Evolutionary conservation across 306 rosid species (phyloP).

Genomic region (Quercus gilva): DNA sequence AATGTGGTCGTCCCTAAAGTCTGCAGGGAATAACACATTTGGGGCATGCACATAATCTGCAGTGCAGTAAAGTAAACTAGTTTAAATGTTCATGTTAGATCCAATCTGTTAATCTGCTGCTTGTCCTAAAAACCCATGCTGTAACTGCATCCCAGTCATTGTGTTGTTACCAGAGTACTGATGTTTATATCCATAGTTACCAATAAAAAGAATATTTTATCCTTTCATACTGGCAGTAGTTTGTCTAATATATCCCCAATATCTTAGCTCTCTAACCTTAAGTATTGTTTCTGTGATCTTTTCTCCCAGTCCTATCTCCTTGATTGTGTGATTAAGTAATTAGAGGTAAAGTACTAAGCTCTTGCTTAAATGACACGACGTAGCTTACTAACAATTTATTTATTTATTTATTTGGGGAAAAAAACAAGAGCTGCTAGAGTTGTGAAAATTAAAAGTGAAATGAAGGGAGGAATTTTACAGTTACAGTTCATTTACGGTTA

Average conservation of each 20-base stretch:
- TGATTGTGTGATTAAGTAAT: neutral
- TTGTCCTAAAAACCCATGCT: no score
- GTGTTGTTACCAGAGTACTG: no score
- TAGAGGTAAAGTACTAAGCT: neutral
- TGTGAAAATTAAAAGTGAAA: no score
- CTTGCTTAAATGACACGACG: no score
- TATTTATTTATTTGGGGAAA: no score
- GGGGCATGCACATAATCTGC: neutral
- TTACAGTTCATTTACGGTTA: no score
- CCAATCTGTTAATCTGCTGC: neutral
- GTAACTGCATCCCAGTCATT: no score
- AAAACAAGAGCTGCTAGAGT: no score
- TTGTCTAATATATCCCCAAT: neutral
- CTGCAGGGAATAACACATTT: neutral
- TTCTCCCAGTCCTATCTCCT: neutral
- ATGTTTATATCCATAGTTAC: no score
- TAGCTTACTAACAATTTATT: no score
- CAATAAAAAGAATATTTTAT: no score
- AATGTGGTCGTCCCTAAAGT: neutral
- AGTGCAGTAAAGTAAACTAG: neutral
- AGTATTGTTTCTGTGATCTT: neutral
- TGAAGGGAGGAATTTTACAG: no score
- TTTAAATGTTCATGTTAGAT: neutral
- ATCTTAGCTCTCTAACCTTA: neutral
- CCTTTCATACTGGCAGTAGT: neutral